Base-by-base conservation (phyloP, 257 asterid species). In the Plantago major region DNA sequence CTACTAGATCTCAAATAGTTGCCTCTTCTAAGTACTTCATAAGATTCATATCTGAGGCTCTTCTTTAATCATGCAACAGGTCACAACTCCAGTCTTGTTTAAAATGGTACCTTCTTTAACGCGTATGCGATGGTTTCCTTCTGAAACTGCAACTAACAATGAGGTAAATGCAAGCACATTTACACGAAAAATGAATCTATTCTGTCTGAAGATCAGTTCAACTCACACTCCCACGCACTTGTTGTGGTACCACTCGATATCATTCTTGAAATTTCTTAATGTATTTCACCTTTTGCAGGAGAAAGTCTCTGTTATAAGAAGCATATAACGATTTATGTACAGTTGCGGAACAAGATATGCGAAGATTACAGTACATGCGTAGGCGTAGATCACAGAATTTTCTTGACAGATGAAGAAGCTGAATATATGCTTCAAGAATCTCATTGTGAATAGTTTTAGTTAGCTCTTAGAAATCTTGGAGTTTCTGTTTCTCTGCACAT, bases 21-120 rank as follows among this genome's bases (percentile, higher is more conserved):
- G 40, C 40, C 40, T 33, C 40, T 33, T 4, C 1, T 33, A 33
- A 33, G 3, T 33, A 33, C 40, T 33, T 4, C 8, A 7, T 4
- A 7, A 33, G 40, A 33, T 7, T 4, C 40, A 33, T 33, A 33
- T 53, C 58, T 53, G 58, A 26, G 12, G 11, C 42, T 6, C 11
- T n/a, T 19, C 40, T 26, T 53, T 0, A 6, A 26, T 53, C 42
- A 53, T 26, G 33, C 51, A 74, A 48, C 84, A 92, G 99, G 97
- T 92, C 60, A 92, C 97, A 14, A 92, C 99, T 37, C 96, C 97
- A 55, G 70, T 92, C 78, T 89, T 92, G 63, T 89, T 92, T 86
- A 89, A 92, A 81, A 74, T 92, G 66, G 82, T 92, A 73, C 99
- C 99, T 60, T 93, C 86, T 28, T 89, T 92, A 42, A 83, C 87